These are phyloP conservation scores for Podaxis rugospora DNA, from an alignment of 768 basidiomycete genomes.

Conservation along the genomic window DNA sequence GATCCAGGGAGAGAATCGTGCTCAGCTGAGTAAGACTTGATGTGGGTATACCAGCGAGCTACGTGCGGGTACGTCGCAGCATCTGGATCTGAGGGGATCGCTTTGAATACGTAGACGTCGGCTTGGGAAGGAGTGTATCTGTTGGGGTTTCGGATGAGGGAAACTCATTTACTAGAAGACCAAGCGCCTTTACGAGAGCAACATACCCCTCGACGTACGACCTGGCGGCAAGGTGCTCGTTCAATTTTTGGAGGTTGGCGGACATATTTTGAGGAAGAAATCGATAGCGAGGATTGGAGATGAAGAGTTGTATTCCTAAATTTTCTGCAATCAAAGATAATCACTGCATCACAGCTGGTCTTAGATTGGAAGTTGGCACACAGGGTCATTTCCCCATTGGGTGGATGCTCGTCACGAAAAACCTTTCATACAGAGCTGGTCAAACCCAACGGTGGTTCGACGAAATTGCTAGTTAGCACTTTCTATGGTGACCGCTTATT, in stretches of 20 bases:
- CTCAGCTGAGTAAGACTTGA: conserved; percentile 80
- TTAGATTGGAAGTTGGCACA: conserved; percentile 7
- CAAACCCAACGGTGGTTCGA: too few relatives aligned
- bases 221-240: conserved; percentile 80
- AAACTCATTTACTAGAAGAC: neutral
- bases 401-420: neutral
- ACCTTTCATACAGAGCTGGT: neutral
- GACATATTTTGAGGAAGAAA: conserved; percentile 46
- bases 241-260: conserved; percentile 66
- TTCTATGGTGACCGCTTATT: neutral
- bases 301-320: conserved; percentile 13
- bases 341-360: conserved; percentile 13
- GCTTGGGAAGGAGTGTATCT: conserved; percentile 93
- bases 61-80: conserved; percentile 66
- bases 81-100: conserved; percentile 63
- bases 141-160: conserved; percentile 14
- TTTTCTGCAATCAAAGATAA: conserved; percentile 13
- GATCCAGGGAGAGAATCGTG: conserved; percentile 78
- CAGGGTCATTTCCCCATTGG: neutral
- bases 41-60: conserved; percentile 93
- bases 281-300: conserved; percentile 17
- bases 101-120: conserved; percentile 88
- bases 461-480: too few relatives aligned
- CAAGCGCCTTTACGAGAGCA: neutral
- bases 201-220: conserved; percentile 93